Evolutionary conservation across 352 stramenopile genomes (phyloP), one percentile per base, ranked within the genome.

Genomic region (Aphanomyces astaci): DNA sequence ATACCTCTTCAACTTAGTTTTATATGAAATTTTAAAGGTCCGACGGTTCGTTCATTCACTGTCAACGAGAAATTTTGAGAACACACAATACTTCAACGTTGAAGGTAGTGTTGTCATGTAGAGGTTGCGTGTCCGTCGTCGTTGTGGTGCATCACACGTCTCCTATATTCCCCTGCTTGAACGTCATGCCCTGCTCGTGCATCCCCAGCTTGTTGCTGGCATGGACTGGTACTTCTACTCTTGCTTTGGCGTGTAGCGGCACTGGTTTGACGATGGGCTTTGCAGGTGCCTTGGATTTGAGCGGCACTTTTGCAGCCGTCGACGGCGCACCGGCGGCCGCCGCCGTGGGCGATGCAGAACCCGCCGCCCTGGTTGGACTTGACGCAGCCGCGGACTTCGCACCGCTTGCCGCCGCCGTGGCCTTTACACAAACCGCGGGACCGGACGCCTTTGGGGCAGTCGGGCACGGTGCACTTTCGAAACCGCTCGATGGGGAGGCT

Each of bases 301-400:
- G 81, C 89, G 64, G 81, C 86, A 59, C 81, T 81, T 56, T 74
- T 75, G 75, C 87, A 96, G 43, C 75, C 76, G 22, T 68, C 63
- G 28, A 86, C 72, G 62, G 88, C 75, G 77, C 87, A 96, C 33
- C 86, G 88, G 33, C 80, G 82, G 36, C 83, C 87, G 63, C 86
- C 86, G 39, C 86, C 87, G 71, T 95, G 87, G 22, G 79, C 77
- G 70, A 90, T 91, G 81, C 87, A 95, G 65, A 92, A 71, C 30
- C 86, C 86, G 73, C 89, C 89, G 27, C 80, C 87, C 75, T 94
- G 86, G 2, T 82, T 79, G 2, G 78, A 81, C 76, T 91, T 92
- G 74, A 82, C 73, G 57, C 87, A 95, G 7, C 84, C 85, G 24
- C 84, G 74, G 65, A 82, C 72, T 60, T 76, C 82, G 76, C 87